Evolutionary conservation across 108 stramenopile genomes (phyloP).

Genomic region (Nitzschia sp.): DNA sequence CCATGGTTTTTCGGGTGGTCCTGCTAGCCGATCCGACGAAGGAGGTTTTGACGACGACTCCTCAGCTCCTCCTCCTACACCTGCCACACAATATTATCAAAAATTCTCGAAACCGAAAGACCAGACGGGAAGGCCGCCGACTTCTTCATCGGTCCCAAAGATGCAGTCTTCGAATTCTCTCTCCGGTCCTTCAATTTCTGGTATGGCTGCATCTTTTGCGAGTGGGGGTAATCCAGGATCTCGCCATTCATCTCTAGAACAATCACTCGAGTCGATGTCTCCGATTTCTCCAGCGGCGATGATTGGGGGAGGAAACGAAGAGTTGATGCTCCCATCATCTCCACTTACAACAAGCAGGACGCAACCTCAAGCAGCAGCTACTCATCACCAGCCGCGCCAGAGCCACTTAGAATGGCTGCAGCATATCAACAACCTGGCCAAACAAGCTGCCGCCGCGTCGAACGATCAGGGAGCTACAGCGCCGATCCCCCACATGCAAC

Average conservation of each 20-base stretch:
- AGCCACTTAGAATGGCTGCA: conserved; percentile 55
- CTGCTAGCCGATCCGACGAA: not conserved
- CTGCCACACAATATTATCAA: conserved; percentile 38
- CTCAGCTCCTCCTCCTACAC: conserved; percentile 29
- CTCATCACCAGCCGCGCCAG: conserved; percentile 19
- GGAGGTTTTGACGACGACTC: conserved; percentile 18
- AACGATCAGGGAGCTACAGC: not conserved
- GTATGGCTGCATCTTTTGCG: not conserved
- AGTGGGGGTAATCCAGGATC: not conserved
- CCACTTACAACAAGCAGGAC: not conserved
- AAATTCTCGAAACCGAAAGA: not conserved
- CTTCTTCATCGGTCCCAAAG: conserved; percentile 1
- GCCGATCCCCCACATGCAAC: conserved; percentile 15
- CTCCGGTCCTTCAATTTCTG: not conserved
- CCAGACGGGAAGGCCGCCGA: not conserved
- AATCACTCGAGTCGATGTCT: conserved; percentile 17
- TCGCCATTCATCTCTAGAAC: not conserved
- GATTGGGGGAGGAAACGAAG: conserved; percentile 66
- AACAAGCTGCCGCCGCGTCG: conserved; percentile 23
- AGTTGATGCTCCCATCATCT: conserved; percentile 71
- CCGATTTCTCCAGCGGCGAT: conserved; percentile 75
- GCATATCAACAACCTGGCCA: conserved; percentile 52
- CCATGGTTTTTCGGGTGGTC: not conserved
- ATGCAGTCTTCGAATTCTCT: not conserved
- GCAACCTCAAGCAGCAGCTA: not conserved